A percentile compares a stretch with the other conserved stretches of the same genome.
Conservation (phyloP, 2,329 filamentous ascomycete species). For the Aspergillus costaricaensis region DNA sequence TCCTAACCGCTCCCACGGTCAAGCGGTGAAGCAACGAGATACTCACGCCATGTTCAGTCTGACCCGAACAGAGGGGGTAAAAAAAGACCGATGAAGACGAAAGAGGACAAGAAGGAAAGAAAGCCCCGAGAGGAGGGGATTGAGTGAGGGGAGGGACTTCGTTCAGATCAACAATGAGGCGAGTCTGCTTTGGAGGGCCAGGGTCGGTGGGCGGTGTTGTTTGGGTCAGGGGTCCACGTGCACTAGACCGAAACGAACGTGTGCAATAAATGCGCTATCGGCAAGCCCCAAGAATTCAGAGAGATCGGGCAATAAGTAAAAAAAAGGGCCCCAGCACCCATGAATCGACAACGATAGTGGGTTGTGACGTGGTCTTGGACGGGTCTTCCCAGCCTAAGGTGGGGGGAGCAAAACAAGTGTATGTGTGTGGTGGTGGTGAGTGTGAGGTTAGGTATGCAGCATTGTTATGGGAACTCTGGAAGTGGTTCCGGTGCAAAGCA, state of each 20-base stretch:
- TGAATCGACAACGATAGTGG: not conserved
- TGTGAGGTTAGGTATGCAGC: constrained; percentile 9
- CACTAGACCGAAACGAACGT: constrained; percentile 10
- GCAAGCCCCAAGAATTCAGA: not conserved
- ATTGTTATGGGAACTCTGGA: constrained; percentile 1
- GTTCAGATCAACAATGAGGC: constrained; percentile 19
- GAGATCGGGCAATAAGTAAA: not conserved
- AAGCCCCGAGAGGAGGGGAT: constrained; percentile 30
- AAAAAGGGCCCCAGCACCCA: not conserved
- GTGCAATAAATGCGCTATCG: not conserved
- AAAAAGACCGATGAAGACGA: constrained; percentile 1
- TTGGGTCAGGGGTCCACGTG: constrained; percentile 35
- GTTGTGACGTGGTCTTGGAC: not conserved
- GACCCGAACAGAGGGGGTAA: constrained; percentile 8
- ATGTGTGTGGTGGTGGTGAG: not conserved
- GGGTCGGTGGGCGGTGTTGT: constrained; percentile 20
- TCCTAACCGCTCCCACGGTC: constrained; percentile 14
- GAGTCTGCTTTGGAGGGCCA: constrained; percentile 6
- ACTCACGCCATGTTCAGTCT: constrained; percentile 53
- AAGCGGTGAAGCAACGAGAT: constrained; percentile 11
- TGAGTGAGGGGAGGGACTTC: constrained; percentile 6
- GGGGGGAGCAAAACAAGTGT: not conserved
- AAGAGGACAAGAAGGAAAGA: constrained; percentile 19
- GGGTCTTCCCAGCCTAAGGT: not conserved
- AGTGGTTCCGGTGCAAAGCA: not conserved